A percentile compares a stretch with the other conserved stretches of the same genome.
Evolutionary conservation across 1,139 yeast genomes (phyloP).

Genomic region (Suhomyces panamericanus): DNA sequence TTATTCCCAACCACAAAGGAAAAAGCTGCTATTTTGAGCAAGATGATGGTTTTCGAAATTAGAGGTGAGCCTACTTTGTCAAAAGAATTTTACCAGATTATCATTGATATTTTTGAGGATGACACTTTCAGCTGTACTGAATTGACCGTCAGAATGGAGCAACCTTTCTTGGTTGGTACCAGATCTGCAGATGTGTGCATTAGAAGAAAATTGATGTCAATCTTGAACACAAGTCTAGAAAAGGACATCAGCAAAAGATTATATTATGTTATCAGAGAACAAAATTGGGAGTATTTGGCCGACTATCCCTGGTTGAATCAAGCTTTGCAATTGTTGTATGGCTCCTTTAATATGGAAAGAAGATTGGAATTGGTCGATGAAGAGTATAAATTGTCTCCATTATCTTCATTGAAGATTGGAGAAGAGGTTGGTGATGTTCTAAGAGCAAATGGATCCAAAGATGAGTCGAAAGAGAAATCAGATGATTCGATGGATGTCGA

Average conservation of each 20-base stretch:
- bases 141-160: conserved; percentile 92
- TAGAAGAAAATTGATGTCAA: conserved; percentile 76
- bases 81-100: conserved; percentile 79
- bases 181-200: conserved; percentile 75
- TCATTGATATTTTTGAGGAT: conserved; percentile 85
- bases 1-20: conserved; percentile 94
- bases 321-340: conserved; percentile 83
- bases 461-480: conserved; percentile 5
- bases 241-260: conserved; percentile 75
- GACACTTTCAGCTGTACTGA: conserved; percentile 80
- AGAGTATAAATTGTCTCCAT: conserved; percentile 38
- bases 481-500: conserved; percentile 28
- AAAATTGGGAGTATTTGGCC: conserved; percentile 94
- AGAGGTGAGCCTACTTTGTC: conserved; percentile 83
- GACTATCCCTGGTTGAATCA: conserved; percentile 96
- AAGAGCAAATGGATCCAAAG: conserved; percentile 1
- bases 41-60: conserved; percentile 91
- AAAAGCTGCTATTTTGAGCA: conserved; percentile 89
- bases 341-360: conserved; percentile 62
- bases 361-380: conserved; percentile 44
- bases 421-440: conserved; percentile 1
- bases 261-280: conserved; percentile 84
- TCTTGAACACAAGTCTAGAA: conserved; percentile 79
- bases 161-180: conserved; percentile 94
- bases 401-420: conserved; percentile 1